phyloP scores from a whole-genome alignment of 495 filamentous ascomycete species.

The Tuber brumale region DNA sequence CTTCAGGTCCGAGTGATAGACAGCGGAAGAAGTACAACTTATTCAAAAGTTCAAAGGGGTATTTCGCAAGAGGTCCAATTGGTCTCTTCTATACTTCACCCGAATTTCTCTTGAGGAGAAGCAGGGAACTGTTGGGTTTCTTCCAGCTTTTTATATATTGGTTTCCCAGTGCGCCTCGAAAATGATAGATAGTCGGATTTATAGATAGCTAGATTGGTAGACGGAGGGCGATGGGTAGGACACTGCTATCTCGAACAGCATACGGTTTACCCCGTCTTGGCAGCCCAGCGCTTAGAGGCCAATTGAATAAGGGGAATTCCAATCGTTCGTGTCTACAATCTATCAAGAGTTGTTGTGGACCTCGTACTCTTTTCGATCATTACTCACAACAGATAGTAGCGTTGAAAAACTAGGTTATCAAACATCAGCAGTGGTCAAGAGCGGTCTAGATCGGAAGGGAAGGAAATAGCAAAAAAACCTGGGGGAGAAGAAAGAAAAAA shows the following conservation, averaged over 20 bases:
- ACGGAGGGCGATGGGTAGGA: background rate
- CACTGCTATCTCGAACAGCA: background rate
- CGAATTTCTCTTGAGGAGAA: background rate
- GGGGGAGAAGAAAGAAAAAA: background rate
- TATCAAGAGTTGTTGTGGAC: background rate
- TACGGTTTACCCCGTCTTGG: background rate
- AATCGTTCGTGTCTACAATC: background rate
- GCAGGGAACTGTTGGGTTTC: background rate
- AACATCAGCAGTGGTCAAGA: background rate
- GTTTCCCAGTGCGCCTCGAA: background rate
- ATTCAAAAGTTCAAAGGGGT: background rate
- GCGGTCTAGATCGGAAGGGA: background rate
- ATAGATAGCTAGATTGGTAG: background rate
- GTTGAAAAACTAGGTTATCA: background rate
- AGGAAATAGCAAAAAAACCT: too few relatives aligned
- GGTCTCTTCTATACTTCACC: background rate
- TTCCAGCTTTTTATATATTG: background rate
- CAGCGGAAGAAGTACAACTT: background rate
- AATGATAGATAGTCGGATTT: background rate
- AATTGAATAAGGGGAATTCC: background rate
- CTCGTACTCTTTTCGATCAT: background rate
- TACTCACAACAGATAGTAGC: background rate
- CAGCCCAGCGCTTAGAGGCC: background rate
- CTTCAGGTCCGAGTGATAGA: background rate
- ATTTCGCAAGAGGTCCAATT: background rate